Evolutionary conservation across 768 basidiomycete species (phyloP).

Genomic region (Pholiota conissans): DNA sequence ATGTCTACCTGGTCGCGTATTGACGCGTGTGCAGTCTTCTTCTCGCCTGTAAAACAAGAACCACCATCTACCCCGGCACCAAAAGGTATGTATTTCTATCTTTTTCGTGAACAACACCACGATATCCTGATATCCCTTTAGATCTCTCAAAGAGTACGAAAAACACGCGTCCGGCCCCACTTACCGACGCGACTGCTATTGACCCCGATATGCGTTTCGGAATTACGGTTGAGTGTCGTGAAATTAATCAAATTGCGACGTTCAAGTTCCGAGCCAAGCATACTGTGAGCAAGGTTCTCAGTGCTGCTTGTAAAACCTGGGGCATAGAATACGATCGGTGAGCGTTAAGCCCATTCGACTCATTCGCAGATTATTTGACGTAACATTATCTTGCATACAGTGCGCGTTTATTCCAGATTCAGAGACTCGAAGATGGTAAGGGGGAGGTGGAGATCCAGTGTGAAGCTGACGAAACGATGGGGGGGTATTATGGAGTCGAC

Average conservation of each 20-base stretch:
- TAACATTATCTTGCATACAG: constrained; percentile 8
- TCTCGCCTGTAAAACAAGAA: not conserved
- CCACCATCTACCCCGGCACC: no score
- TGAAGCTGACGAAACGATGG: constrained; percentile 24
- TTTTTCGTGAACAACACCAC: no score
- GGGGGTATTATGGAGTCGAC: constrained; percentile 15
- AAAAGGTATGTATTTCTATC: not conserved
- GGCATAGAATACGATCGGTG: constrained; percentile 30
- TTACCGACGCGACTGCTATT: not conserved
- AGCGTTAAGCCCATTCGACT: constrained; percentile 8
- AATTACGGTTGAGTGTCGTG: constrained; percentile 26
- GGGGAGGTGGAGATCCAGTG: constrained; percentile 17
- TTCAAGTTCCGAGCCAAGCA: constrained; percentile 47
- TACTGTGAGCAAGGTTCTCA: constrained; percentile 38
- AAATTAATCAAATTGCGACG: constrained; percentile 21
- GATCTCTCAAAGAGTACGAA: constrained; percentile 1
- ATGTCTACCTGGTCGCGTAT: no score
- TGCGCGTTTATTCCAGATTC: constrained; percentile 14
- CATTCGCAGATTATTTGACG: not conserved
- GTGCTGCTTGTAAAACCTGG: constrained; percentile 40
- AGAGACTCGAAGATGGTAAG: constrained; percentile 12
- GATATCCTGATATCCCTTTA: not conserved
- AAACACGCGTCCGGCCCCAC: not conserved
- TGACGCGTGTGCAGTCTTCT: not conserved
- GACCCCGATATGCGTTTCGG: constrained; percentile 28